Base-by-base conservation (phyloP, 176 grass and related monocot species). In the Oryza brachyantha region DNA sequence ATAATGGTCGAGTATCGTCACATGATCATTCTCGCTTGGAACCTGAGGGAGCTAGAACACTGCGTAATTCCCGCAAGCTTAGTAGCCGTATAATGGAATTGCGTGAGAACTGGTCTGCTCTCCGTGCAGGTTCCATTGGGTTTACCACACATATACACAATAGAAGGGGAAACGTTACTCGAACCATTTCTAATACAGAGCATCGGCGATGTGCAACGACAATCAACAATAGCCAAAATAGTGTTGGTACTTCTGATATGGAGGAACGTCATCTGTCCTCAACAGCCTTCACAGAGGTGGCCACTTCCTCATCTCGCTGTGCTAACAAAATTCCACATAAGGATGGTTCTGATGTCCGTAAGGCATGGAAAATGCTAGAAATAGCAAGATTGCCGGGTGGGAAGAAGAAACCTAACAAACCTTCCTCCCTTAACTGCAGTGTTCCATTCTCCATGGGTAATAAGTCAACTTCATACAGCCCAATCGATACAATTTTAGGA, bases 291-390 rank as follows among this genome's bases (percentile, higher is more conserved):
- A 61, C 31, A 28, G 42, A 64, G 42, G n/a, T 81, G 66, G 29
- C 66, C 11, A 19, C 8, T 37, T 43, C 21, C 39, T 82, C 77
- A 32, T 39, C 17, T 13, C 29, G 73, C 41, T 60, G 27, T 73
- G 66, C 72, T 40, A 78, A 74, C 10, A 81, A 65, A 29, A 25
- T 13, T 68, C 34, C 73, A 2, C 76, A 24, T 17, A 81, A 74
- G 40, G 71, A 85, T 31, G 35, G 36, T 25, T 12, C 0, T 28
- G 66, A 89, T 89, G 71, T 79, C 21, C 67, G 8, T 43, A 91
- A 91, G 90, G 86, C 91, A 76, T 97, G 94, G 94, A 93, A 91
- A 90, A 89, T 68, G 88, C 66, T 97, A 86, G 81, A 91, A 75
- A 83, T 74, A 12, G 94, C 86, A 67, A 91, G 89, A 79, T 76